Evolutionary conservation across 2,329 filamentous ascomycete species (phyloP).

Genomic region (Aspergillus pseudoviridinutans): DNA sequence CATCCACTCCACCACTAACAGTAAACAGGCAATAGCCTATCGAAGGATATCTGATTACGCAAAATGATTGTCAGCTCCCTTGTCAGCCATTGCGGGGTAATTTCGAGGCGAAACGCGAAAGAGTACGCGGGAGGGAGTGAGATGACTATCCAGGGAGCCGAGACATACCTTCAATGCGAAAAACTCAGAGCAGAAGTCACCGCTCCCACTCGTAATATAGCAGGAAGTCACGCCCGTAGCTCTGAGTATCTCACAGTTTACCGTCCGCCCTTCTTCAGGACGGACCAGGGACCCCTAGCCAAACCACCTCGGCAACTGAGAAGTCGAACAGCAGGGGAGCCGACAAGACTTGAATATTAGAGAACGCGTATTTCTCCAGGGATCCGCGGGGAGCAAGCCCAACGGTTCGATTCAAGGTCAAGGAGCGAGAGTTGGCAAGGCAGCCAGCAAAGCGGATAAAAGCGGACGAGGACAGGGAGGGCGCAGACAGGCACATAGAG

Average conservation of each 20-base stretch:
- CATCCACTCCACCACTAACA: slow-evolving; percentile 12
- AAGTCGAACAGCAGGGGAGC: slow-evolving; percentile 19
- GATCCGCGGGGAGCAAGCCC: slow-evolving; percentile 11
- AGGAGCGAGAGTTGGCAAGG: slow-evolving; percentile 19
- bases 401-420: slow-evolving; percentile 12
- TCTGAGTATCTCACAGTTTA: slow-evolving; percentile 31
- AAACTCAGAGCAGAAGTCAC: background rate
- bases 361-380: slow-evolving; percentile 12
- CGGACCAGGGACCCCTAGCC: slow-evolving; percentile 48
- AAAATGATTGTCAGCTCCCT: background rate
- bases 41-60: slow-evolving; percentile 2
- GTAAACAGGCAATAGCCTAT: slow-evolving; percentile 2
- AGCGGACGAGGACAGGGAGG: slow-evolving; percentile 25
- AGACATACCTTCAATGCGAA: background rate
- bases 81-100: background rate
- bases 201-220: background rate
- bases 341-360: slow-evolving; percentile 10
- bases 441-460: slow-evolving; percentile 24
- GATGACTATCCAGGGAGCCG: background rate
- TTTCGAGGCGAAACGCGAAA: background rate
- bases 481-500: slow-evolving; percentile 38
- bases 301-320: slow-evolving; percentile 35
- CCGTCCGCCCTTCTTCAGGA: slow-evolving; percentile 51
- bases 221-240: background rate
- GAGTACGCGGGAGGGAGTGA: background rate